Evolutionary conservation across 768 basidiomycete species (phyloP).

Genomic region (Xanthoconium purpureum): DNA sequence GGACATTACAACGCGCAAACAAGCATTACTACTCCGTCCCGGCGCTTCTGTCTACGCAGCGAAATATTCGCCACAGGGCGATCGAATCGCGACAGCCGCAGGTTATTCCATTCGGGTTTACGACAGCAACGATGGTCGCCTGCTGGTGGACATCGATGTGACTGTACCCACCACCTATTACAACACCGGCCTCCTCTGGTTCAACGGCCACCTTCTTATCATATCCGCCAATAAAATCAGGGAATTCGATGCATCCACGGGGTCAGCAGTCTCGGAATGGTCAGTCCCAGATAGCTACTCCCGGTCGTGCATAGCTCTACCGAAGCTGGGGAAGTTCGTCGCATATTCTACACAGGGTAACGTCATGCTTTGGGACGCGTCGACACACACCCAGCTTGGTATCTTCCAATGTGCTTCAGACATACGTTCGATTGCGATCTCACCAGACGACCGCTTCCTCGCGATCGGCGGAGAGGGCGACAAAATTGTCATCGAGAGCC

Average conservation of each 20-base stretch:
- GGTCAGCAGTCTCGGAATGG: neutral
- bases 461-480: neutral
- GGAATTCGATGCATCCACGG: neutral
- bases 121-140: neutral
- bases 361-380: neutral
- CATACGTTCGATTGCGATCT: neutral
- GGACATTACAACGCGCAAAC: neutral
- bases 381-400: neutral
- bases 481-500: neutral
- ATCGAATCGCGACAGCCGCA: conserved; percentile 1
- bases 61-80: neutral
- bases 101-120: neutral
- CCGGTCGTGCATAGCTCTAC: neutral
- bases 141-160: neutral
- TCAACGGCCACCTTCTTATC: neutral
- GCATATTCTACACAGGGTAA: neutral
- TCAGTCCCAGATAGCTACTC: too few relatives aligned
- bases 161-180: neutral
- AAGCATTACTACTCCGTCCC: neutral
- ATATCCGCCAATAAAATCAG: neutral
- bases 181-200: neutral
- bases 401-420: neutral
- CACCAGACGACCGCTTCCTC: neutral
- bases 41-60: neutral
- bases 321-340: neutral